These are phyloP conservation scores for Ceratocystis smalleyi DNA, from an alignment of 2,329 filamentous ascomycete genomes.

Conservation along the genomic window DNA sequence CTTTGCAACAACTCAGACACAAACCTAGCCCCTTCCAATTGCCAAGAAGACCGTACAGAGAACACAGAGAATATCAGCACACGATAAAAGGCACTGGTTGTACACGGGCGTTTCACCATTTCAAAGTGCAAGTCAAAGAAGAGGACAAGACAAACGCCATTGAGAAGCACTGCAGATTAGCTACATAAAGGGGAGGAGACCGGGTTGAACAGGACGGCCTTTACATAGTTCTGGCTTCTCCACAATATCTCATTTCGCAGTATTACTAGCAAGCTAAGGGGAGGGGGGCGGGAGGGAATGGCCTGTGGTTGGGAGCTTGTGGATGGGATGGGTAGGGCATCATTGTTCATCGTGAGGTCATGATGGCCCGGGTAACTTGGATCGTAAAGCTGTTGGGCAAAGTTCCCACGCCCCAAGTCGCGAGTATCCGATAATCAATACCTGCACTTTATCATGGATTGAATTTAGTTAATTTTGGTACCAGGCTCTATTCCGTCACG, in stretches of 20 bases:
- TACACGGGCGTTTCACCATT: not conserved
- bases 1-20: not conserved
- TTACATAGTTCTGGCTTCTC: not conserved
- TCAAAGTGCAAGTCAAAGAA: not conserved
- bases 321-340: no score
- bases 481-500: not conserved
- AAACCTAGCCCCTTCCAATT: no score
- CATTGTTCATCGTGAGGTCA: no score
- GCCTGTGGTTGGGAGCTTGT: not conserved
- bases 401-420: no score
- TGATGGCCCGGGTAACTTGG: no score
- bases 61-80: not conserved
- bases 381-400: no score
- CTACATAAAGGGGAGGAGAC: not conserved
- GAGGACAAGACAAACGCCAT: no score
- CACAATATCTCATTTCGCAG: conserved; percentile 2
- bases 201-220: no score
- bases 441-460: not conserved
- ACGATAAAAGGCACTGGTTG: not conserved
- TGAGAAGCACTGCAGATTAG: not conserved
- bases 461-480: not conserved
- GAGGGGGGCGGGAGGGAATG: not conserved
- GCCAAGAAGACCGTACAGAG: no score
- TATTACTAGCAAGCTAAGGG: not conserved
- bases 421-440: not conserved